phyloP scores from a whole-genome alignment of 2,329 filamentous ascomycete species.

The Claviceps capensis region DNA sequence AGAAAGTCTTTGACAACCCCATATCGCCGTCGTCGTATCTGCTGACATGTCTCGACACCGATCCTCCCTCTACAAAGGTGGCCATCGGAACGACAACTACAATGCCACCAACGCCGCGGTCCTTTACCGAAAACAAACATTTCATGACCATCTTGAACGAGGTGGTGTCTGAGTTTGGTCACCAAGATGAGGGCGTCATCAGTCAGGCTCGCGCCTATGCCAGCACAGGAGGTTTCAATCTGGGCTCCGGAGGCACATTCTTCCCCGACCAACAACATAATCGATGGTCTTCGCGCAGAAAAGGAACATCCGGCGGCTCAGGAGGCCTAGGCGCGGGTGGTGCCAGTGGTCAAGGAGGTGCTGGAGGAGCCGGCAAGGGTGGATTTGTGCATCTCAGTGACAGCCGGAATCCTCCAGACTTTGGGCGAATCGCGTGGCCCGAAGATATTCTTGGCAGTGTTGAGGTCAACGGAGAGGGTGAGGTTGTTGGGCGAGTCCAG shows the following conservation, averaged over 20 bases:
- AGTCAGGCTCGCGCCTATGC: slow-evolving; percentile 47
- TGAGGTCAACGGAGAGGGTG: slow-evolving; percentile 44
- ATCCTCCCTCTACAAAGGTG: slow-evolving; percentile 38
- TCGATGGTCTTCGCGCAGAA: slow-evolving; percentile 18
- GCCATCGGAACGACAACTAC: slow-evolving; percentile 45
- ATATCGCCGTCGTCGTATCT: slow-evolving; percentile 33
- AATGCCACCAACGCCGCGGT: slow-evolving; percentile 46
- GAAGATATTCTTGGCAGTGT: slow-evolving; percentile 58
- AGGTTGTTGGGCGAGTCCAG: slow-evolving; percentile 44
- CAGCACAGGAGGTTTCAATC: slow-evolving; percentile 38
- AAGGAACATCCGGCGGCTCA: slow-evolving; percentile 26
- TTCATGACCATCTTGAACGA: slow-evolving; percentile 47
- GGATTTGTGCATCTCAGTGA: slow-evolving; percentile 55
- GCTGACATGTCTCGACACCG: slow-evolving; percentile 44
- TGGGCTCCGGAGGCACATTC: slow-evolving; percentile 38
- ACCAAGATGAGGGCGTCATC: slow-evolving; percentile 39
- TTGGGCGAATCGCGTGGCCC: slow-evolving; percentile 53
- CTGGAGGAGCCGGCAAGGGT: slow-evolving; percentile 44
- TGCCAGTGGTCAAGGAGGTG: slow-evolving; percentile 46
- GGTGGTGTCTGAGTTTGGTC: slow-evolving; percentile 40
- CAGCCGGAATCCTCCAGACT: slow-evolving; percentile 49
- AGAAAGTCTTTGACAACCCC: slow-evolving; percentile 46
- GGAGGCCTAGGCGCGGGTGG: slow-evolving; percentile 36
- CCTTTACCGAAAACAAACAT: slow-evolving; percentile 43
- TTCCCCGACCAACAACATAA: slow-evolving; percentile 28